Percentiles rank a stretch among this genome's conserved stretches.
Evolutionary conservation across 2,329 filamentous ascomycete genomes (phyloP).

Genomic region (Aphanocladium album): DNA sequence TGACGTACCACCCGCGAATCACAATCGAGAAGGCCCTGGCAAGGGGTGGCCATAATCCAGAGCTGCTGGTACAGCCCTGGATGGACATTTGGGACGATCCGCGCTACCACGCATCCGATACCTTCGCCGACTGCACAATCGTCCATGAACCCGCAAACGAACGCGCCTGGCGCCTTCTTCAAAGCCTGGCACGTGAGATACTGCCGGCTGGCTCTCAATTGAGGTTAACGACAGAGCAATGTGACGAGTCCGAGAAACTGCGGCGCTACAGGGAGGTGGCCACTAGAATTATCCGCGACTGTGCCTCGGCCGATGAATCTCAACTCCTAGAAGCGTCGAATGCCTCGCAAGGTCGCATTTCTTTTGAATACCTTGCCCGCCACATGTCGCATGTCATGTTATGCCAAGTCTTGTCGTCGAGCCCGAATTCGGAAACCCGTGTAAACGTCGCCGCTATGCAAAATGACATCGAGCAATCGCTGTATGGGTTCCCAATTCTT

Average conservation of each 20-base stretch:
- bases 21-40: neutral
- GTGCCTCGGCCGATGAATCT: neutral
- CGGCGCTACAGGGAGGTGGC: neutral
- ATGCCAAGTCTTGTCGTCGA: neutral
- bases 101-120: neutral
- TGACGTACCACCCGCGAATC: neutral
- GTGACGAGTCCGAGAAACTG: neutral
- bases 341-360: constrained; percentile 8
- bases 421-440: neutral
- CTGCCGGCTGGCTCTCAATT: neutral
- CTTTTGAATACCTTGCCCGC: constrained; percentile 19
- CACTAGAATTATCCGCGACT: neutral
- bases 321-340: too few species aligned
- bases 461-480: constrained; percentile 22
- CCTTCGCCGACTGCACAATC: constrained; percentile 1
- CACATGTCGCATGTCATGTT: constrained; percentile 18
- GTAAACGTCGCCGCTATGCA: neutral
- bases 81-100: neutral
- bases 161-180: neutral
- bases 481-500: constrained; percentile 25
- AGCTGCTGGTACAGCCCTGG: neutral
- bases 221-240: neutral
- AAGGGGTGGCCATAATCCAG: neutral
- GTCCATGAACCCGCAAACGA: neutral
- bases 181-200: neutral